A percentile compares a stretch with the other conserved stretches of the same genome.
These are phyloP conservation scores for Pythium sukuiense DNA, from an alignment of 352 stramenopile species.

Conservation along the genomic window DNA sequence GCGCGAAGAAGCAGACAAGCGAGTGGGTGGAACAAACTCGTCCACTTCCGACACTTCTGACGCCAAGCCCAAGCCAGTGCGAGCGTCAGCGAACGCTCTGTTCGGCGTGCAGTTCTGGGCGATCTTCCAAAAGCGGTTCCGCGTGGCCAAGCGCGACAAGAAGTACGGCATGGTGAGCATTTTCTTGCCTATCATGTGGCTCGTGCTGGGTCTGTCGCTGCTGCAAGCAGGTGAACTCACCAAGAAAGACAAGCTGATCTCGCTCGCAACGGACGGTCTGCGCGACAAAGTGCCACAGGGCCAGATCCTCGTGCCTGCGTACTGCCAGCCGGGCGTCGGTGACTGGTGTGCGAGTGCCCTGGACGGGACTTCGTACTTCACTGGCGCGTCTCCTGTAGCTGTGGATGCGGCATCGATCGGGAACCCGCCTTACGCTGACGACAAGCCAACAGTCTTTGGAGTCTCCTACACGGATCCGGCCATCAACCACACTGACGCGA, in stretches of 20 bases:
- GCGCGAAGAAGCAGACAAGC: no score
- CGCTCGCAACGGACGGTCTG: conserved; percentile 25
- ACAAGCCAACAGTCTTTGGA: conserved; percentile 30
- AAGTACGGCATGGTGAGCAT: conserved; percentile 62
- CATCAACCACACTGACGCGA: conserved; percentile 29
- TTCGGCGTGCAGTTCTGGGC: conserved; percentile 39
- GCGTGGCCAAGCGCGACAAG: conserved; percentile 57
- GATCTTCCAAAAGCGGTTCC: conserved; percentile 61
- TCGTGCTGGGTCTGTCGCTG: conserved; percentile 52
- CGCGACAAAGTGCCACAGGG: neutral
- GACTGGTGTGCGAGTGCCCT: conserved; percentile 17
- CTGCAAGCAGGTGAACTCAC: conserved; percentile 41
- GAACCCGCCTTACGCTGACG: conserved; percentile 24
- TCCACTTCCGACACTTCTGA: no score
- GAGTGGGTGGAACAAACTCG: no score
- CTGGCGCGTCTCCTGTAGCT: neutral
- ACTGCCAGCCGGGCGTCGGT: conserved; percentile 13
- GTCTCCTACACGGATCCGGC: conserved; percentile 26
- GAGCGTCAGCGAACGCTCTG: neutral
- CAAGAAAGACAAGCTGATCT: conserved; percentile 42
- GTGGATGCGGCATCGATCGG: conserved; percentile 4
- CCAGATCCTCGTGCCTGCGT: conserved; percentile 20
- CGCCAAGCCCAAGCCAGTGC: no score
- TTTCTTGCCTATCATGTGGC: conserved; percentile 51
- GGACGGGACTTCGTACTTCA: conserved; percentile 5